These are phyloP conservation scores for Pseudotsuga menziesii DNA, from an alignment of 75 land plant genomes.

Conservation along the genomic window DNA sequence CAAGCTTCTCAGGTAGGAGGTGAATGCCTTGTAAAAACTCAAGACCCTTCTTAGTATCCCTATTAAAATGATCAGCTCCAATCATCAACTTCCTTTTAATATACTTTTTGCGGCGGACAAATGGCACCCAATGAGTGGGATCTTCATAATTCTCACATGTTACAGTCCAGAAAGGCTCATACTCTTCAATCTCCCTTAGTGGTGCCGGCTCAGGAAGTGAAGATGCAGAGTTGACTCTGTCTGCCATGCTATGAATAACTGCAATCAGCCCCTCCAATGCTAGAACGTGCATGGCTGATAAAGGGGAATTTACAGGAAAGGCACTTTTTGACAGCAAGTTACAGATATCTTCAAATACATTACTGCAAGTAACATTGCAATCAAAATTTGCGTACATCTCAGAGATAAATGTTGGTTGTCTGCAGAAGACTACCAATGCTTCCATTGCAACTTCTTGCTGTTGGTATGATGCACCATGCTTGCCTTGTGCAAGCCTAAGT, in stretches of 20 bases:
- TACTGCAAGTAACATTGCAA: constrained; percentile 62
- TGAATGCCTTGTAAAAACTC: constrained; percentile 66
- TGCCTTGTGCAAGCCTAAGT: constrained; percentile 47
- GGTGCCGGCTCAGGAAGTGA: constrained; percentile 2
- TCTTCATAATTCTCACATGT: constrained; percentile 40
- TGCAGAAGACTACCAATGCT: constrained; percentile 72
- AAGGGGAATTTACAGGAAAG: constrained; percentile 58
- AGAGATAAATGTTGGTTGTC: constrained; percentile 77
- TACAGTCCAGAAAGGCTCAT: constrained; percentile 74
- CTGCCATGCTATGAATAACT: constrained; percentile 73
- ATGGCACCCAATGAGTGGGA: constrained; percentile 61
- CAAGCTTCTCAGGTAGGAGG: constrained; percentile 67
- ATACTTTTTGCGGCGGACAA: constrained; percentile 53
- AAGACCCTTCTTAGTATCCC: constrained; percentile 93
- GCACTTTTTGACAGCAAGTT: constrained; percentile 85
- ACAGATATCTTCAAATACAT: constrained; percentile 80
- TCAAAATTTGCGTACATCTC: constrained; percentile 94
- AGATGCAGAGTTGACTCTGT: constrained; percentile 19
- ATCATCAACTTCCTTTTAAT: constrained; percentile 79
- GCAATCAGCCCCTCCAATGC: constrained; percentile 89
- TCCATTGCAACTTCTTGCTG: constrained; percentile 98
- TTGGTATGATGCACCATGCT: constrained; percentile 41
- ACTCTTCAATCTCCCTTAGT: constrained; percentile 37
- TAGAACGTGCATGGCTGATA: constrained; percentile 72
- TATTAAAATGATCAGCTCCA: constrained; percentile 84